Evolutionary conservation across 108 stramenopile genomes (phyloP).

Genomic region (Pinguiococcus pyrenoidosus): DNA sequence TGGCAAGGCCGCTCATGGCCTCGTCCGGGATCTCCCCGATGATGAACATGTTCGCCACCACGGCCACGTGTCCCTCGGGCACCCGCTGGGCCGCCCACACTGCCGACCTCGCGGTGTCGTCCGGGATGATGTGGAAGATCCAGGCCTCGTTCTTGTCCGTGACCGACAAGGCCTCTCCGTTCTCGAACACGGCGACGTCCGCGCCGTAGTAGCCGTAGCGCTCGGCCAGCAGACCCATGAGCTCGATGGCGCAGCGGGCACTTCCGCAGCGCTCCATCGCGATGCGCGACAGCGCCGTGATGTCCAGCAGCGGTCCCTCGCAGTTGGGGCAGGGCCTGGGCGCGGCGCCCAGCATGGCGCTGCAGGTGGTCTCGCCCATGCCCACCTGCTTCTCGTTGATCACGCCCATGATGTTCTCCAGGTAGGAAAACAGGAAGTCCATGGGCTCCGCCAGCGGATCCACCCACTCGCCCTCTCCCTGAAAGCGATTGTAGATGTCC

Average conservation of each 20-base stretch:
- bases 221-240: conserved; percentile 62
- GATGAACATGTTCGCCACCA: conserved; percentile 61
- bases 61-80: conserved; percentile 50
- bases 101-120: conserved; percentile 54
- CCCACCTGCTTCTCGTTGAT: conserved; percentile 61
- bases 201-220: conserved; percentile 67
- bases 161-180: conserved; percentile 54
- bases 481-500: too few relatives aligned
- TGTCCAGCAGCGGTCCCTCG: conserved; percentile 55
- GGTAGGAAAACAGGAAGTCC: conserved; percentile 47
- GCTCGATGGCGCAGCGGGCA: conserved; percentile 53
- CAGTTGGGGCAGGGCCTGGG: too few relatives aligned
- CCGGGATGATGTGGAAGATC: conserved; percentile 66
- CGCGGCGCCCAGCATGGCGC: conserved; percentile 12
- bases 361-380: conserved; percentile 65
- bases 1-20: too few relatives aligned
- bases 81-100: conserved; percentile 69
- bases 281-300: conserved; percentile 52
- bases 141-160: conserved; percentile 54
- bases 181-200: too few relatives aligned
- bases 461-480: too few relatives aligned
- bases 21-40: conserved; percentile 41
- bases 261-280: conserved; percentile 57
- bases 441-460: conserved; percentile 57
- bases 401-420: conserved; percentile 62